phyloP scores from a whole-genome alignment of 1,284 basidiomycete species.

The Cerrena zonata region DNA sequence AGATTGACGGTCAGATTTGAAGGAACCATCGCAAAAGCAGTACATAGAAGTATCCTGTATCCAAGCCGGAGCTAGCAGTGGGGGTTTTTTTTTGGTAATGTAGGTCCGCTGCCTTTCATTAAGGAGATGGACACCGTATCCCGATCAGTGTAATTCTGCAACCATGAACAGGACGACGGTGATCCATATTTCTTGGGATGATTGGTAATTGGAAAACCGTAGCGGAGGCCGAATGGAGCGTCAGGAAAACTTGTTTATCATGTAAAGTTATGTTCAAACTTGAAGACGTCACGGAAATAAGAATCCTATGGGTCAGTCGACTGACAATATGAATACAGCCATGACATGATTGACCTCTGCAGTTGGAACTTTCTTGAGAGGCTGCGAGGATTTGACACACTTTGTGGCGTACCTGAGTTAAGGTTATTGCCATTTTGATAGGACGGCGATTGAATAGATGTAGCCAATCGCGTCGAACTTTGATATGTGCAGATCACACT shows the following conservation, averaged over 20 bases:
- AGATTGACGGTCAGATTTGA: too few relatives aligned
- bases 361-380: not conserved
- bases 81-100: too few relatives aligned
- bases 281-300: too few relatives aligned
- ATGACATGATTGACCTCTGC: not conserved
- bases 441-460: not conserved
- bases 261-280: not conserved
- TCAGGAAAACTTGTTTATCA: not conserved
- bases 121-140: too few relatives aligned
- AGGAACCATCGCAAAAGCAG: too few relatives aligned
- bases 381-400: not conserved
- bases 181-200: too few relatives aligned
- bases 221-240: not conserved
- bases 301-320: too few relatives aligned
- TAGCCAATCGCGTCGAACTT: not conserved
- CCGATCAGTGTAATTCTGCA: not conserved
- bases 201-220: too few relatives aligned
- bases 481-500: not conserved
- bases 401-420: not conserved
- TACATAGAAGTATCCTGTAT: too few relatives aligned
- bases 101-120: too few relatives aligned
- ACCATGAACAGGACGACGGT: not conserved
- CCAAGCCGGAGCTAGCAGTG: too few relatives aligned
- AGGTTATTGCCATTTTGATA: not conserved
- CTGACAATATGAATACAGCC: too few relatives aligned